Evolutionary conservation across 768 basidiomycete genomes (phyloP), one percentile per base, ranked within the genome.

Genomic region (Termitomyces sp.): DNA sequence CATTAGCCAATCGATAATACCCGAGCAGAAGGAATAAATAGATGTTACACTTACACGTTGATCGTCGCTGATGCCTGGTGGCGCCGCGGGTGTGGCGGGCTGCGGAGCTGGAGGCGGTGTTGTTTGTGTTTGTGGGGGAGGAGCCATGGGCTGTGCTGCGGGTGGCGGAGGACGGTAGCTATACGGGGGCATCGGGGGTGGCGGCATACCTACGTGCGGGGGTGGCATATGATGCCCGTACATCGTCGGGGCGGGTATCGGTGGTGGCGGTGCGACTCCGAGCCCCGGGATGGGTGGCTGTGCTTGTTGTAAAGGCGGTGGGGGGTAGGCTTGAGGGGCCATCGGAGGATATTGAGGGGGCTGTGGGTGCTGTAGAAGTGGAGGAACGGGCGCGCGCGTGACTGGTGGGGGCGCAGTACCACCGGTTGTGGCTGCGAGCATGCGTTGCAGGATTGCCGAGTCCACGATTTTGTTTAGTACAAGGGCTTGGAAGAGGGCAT

Each of bases 401-500:
- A 62, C 59, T 19, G 68, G 60, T 19, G 65, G 60, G 55, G 66
- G 49, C 19, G 44, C 60, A 31, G 59, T 27, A 5, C 57, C 54
- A 3, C 63, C 64, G 17, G 68, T 56, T 46, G 74, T 76, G 8
- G 76, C 76, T 57, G 75, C 77, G 27, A 77, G 68, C 79, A 81
- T 79, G 62, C 92, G 87, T 66, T 91, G 84, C 3, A 99, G 77
- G 47, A 97, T 85, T 5, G 84, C 82, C 3, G 90, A 82, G 62
- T 98, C 95, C 40, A 98, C 91, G 17, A 98, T 92, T 65, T 95
- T 92, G 80, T 95, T 92, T 47, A 98, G 74, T 9, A 98, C 76
- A 61, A 99, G 82, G 0, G 92, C 90, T 73, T 98, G 95, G 78
- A 98, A 97, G 14, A 98, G 80, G 4, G 97, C 97, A 69, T 98